These are phyloP conservation scores for Aspergillus sojae DNA, from an alignment of 2,329 filamentous ascomycete species.

Conservation along the genomic window DNA sequence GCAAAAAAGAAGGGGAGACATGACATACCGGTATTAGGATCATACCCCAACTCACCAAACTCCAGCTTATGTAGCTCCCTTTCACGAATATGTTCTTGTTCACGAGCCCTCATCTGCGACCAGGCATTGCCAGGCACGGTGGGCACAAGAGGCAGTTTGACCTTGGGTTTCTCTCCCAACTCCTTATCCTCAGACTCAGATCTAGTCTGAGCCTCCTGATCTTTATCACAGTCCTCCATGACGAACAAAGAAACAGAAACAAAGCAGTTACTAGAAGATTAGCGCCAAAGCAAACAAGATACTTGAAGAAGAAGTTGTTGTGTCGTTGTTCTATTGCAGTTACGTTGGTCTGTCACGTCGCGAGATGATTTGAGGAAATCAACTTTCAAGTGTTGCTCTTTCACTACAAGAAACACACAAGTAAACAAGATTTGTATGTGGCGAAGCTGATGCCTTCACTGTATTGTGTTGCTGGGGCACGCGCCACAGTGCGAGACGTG, in stretches of 20 bases:
- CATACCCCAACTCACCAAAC: not conserved
- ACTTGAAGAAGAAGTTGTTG: not conserved
- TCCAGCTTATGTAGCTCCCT: not conserved
- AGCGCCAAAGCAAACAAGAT: not conserved
- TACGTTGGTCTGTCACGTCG: not conserved
- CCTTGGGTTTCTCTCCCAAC: not conserved
- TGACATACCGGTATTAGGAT: not conserved
- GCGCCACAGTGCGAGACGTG: not conserved
- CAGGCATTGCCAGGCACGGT: conserved; percentile 30
- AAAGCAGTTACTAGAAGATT: not conserved
- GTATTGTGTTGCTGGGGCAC: not conserved
- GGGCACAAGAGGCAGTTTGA: conserved; percentile 15
- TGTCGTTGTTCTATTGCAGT: not conserved
- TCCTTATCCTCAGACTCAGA: not conserved
- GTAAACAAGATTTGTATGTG: not conserved
- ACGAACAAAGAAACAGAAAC: not conserved
- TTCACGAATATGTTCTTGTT: conserved; percentile 14
- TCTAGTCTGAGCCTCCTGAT: not conserved
- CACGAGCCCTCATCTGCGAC: conserved; percentile 25
- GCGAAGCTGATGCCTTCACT: not conserved
- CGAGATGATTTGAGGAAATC: not conserved
- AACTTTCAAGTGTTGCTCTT: not conserved
- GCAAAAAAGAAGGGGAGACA: not conserved
- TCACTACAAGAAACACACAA: not conserved
- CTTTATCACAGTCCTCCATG: not conserved